Conservation (phyloP, 1,139 yeast genomes). For the Pichia sp. region DNA sequence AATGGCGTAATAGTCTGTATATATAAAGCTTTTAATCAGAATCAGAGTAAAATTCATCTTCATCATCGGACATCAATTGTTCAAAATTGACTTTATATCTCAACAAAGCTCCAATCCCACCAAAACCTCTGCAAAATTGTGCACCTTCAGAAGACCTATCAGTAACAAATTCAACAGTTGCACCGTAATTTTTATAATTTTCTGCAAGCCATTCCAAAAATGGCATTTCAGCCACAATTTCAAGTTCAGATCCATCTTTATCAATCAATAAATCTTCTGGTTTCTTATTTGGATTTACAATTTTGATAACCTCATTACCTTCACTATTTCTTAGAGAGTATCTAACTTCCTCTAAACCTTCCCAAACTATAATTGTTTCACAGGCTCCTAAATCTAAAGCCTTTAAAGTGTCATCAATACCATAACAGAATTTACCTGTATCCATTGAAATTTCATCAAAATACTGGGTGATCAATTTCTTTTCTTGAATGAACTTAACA, state of each 20-base stretch:
- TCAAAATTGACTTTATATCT: conserved; percentile 97
- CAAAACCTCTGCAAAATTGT: conserved; percentile 94
- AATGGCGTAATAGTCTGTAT: too few species aligned
- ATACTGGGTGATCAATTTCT: conserved; percentile 84
- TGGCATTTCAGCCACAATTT: conserved; percentile 70
- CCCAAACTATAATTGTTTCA: conserved; percentile 86
- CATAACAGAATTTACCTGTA: conserved; percentile 94
- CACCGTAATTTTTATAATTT: conserved; percentile 89
- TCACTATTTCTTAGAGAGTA: conserved; percentile 80
- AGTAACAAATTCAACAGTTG: conserved; percentile 89
- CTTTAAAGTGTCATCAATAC: conserved; percentile 91
- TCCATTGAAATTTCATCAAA: conserved; percentile 97
- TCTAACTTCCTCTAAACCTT: conserved; percentile 78
- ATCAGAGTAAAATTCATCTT: conserved; percentile 71
- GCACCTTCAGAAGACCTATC: conserved; percentile 98
- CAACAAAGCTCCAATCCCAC: conserved; percentile 95
- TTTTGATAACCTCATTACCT: conserved; percentile 68
- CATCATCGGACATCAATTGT: conserved; percentile 83
- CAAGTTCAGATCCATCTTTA: conserved; percentile 85
- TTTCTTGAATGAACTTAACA: conserved; percentile 96
- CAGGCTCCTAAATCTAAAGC: conserved; percentile 95
- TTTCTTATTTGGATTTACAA: conserved; percentile 62
- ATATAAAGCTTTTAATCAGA: conserved; percentile 25
- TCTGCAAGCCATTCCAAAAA: conserved; percentile 97
- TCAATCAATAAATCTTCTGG: conserved; percentile 75